Evolutionary conservation across 2,329 filamentous ascomycete species (phyloP), one percentile per base, ranked within the genome.

Genomic region (Corniculantispora saksenae): DNA sequence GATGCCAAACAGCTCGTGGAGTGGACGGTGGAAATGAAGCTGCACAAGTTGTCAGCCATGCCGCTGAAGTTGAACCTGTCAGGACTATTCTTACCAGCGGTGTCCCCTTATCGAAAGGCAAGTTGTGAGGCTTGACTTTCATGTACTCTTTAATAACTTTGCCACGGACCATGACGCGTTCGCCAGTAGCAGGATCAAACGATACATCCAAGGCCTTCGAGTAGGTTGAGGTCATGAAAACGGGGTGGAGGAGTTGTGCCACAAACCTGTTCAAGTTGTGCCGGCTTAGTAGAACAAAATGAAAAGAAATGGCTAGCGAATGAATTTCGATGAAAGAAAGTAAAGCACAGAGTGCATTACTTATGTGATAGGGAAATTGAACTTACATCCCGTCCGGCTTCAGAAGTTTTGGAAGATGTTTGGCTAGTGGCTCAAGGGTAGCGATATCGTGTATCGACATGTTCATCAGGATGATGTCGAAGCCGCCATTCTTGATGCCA

Each of bases 401-500:
- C 56, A 84, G 70, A 23, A 84, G 72, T 57, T 69, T 70, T 4
- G 77, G 77, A 35, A 84, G 70, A 1, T 77, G 76, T 15, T 72
- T 67, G 1, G 79, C 81, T 12, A 84, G 70, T 1, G 79, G 78
- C 12, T 78, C 75, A 6, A 84, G 69, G 9, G 75, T 76, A 23
- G 79, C 72, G 4, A 84, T 73, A 63, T 83, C 82, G 79, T 83
- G 83, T 51, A 83, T 72, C 10, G 81, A 82, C 78, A 83, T 83
- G 70, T 83, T 84, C 67, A 82, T 79, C 21, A 79, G 73, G 25
- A 83, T 72, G 21, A 81, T 71, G 63, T 83, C 80, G 67, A 81
- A 83, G 43, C 67, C 65, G 13, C 66, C 70, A 59, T 64, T 51
- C 75, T 77, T 68, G 45, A 6, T 6, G 32, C 10, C 32, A 32